Evolutionary conservation across 108 stramenopile species (phyloP), one percentile per base, ranked within the genome.

Genomic region (Ochromonas danica): DNA sequence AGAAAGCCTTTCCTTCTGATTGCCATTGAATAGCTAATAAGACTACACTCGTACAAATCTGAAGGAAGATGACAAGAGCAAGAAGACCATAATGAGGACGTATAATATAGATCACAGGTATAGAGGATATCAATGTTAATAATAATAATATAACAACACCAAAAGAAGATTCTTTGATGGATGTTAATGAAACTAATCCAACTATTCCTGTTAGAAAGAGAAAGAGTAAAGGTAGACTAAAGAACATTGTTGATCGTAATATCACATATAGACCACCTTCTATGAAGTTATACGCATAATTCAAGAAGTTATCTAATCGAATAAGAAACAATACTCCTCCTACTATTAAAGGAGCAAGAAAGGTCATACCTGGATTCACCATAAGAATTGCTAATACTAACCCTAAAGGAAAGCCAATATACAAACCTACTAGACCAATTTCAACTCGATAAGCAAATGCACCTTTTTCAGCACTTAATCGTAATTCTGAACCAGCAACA

Each of bases 371-470:
- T 27, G 6, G 6, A 38, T 28, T 36, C 10, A 14, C 10, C 27
- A 33, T 14, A 27, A 33, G 6, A 6, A 60, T 41, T 10, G 36
- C 40, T 27, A 45, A 45, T 14, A 70, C 36, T 36, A 75, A 75
- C 10, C 72, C 72, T 41, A 75, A 10, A 33, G 72, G 72, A 6
- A 75, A 75, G 31, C 3, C 6, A 6, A 75, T 10, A 6, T 10
- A 17, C 40, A 75, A 60, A 10, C 6, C 22, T 41, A 41, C 25
- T 25, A 75, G 3, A 27, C n/a, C 6, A 6, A 75, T 6, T 36
- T 75, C 72, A 28, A 60, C 72, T 10, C 72, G 72, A 75, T 75
- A 75, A 38, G 72, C 72, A 60, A 35, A 75, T 41, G 25, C 27
- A 10, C 72, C 40, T 75, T 75, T 75, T 25, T 60, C 72, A 30